Evolutionary conservation across 805 yeast species (phyloP), one percentile per base, ranked within the genome.

Genomic region (Diddensiella santjacobensis): DNA sequence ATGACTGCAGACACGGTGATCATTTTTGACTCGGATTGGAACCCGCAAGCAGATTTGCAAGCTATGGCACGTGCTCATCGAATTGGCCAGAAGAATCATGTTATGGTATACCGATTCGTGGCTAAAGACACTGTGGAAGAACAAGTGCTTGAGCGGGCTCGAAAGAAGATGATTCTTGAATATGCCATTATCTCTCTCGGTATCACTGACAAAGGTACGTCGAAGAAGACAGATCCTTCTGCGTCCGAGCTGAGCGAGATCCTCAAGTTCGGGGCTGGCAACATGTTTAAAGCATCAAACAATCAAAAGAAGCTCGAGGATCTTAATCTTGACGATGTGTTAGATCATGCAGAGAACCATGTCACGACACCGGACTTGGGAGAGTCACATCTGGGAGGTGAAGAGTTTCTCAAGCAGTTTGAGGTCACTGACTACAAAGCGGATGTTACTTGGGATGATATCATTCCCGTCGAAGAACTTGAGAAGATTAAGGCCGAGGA

Each of bases 11-110:
- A 93, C 63, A 93, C 99, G 4, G 99, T 93, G 23, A 87, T 93
- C 58, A 91, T 93, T 36, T 93, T 93, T 69, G 99, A 93, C 68
- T 87, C 96, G 3, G 99, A 93, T 71, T 93, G 99, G 99, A 93
- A 93, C 64, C 99, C 99, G 0, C 99, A 93, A 67, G 99, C 99
- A 0, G 99, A 93, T 75, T 73, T 93, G 60, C 99, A 93, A 69
- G 99, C 99, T 1, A 93, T 93, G 99, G 99, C 99, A 0, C 81
- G 99, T 69, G 99, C 99, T 2, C 99, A 93, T 70, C 83, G 99
- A 73, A 93, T 93, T 64, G 99, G 99, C n/a, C 99, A 93, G 67
- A 93, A 90, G 68, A 89, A 87, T 60, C 99, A 93, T 68, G 99
- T 93, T 31, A 87, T 88, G 81, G 98, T 93, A 15, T 93, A 93